These are phyloP conservation scores for Yamadazyma pseudoaaseri DNA, from an alignment of 1,139 yeast genomes.

Conservation along the genomic window DNA sequence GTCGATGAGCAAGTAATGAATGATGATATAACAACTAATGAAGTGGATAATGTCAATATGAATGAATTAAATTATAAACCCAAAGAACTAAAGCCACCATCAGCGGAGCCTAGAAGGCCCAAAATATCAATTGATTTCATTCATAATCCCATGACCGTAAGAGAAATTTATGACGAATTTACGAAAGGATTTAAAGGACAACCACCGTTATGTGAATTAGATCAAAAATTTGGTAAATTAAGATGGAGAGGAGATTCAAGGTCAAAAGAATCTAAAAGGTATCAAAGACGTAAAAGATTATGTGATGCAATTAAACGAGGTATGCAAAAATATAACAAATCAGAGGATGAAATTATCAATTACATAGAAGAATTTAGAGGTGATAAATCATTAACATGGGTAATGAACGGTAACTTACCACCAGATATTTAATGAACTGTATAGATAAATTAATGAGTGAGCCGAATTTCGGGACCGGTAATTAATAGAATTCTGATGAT, in stretches of 20 bases:
- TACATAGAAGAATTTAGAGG: constrained; percentile 46
- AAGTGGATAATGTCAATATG: constrained; percentile 1
- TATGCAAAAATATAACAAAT: constrained; percentile 38
- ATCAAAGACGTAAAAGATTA: constrained; percentile 44
- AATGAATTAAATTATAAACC: background rate
- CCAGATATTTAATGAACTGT: constrained; percentile 26
- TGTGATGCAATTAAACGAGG: constrained; percentile 48
- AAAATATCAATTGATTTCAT: constrained; percentile 40
- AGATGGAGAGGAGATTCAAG: constrained; percentile 51
- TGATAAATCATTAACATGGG: constrained; percentile 48
- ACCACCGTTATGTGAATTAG: constrained; percentile 45
- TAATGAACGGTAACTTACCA: constrained; percentile 50
- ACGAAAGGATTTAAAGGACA: constrained; percentile 48
- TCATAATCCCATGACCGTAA: constrained; percentile 47
- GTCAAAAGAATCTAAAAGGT: constrained; percentile 47
- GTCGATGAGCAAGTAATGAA: constrained; percentile 4
- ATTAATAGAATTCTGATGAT: constrained; percentile 16
- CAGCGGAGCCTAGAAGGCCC: constrained; percentile 25
- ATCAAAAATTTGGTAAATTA: constrained; percentile 43
- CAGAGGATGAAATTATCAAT: constrained; percentile 42
- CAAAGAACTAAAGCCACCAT: constrained; percentile 1
- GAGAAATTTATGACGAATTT: constrained; percentile 47
- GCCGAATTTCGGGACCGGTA: constrained; percentile 7
- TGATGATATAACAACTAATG: background rate
- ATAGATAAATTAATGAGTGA: constrained; percentile 28